Evolutionary conservation across 176 grass and related monocot species (phyloP).

Genomic region (maize (Zea mays)): DNA sequence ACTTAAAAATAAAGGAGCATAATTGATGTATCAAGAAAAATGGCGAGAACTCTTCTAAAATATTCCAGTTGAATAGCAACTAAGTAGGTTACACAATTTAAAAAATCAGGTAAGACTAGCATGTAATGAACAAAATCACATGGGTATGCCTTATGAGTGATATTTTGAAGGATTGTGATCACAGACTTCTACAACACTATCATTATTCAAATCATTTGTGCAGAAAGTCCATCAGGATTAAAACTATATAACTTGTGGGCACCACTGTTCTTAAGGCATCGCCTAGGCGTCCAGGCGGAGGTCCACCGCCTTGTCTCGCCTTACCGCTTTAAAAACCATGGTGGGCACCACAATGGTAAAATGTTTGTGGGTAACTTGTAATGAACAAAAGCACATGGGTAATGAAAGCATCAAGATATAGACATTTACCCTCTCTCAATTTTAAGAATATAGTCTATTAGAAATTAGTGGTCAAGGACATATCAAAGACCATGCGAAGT

Average conservation of each 20-base stretch:
- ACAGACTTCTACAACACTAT: not conserved
- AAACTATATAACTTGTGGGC: not conserved
- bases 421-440: not conserved
- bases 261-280: not conserved
- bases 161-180: not conserved
- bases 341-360: not conserved
- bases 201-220: not conserved
- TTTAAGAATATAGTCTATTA: no score
- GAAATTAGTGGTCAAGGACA: no score
- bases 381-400: slow-evolving; percentile 1
- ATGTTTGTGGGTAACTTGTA: not conserved
- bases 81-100: not conserved
- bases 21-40: not conserved
- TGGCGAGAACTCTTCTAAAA: not conserved
- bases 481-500: not conserved
- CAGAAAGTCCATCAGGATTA: not conserved
- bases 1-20: not conserved
- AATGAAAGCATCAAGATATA: not conserved
- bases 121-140: no score
- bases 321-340: no score
- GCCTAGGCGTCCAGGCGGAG: no score
- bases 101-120: not conserved
- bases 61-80: not conserved
- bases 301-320: no score
- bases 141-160: not conserved